phyloP scores from a whole-genome alignment of 768 basidiomycete species.

The Xanthoconium purpureum region DNA sequence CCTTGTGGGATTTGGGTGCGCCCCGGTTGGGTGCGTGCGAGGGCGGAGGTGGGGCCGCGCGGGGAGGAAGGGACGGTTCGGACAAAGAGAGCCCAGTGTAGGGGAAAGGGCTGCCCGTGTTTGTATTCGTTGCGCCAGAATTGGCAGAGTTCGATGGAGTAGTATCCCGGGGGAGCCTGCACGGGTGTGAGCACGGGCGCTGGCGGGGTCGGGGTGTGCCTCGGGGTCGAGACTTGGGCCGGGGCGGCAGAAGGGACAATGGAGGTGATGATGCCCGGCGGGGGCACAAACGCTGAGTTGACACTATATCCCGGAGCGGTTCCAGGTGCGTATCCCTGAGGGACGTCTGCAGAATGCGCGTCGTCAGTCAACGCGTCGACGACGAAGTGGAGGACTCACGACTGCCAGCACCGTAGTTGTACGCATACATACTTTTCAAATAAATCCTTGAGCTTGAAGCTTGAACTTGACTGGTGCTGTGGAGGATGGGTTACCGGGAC shows the following conservation, averaged over 20 bases:
- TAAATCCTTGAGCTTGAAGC: neutral
- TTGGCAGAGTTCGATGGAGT: constrained; percentile 28
- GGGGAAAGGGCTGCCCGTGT: constrained; percentile 7
- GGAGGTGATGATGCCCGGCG: neutral
- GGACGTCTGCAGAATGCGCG: neutral
- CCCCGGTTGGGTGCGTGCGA: too few relatives aligned
- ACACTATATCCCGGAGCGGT: neutral
- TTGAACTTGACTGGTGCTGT: neutral
- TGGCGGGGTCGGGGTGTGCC: neutral
- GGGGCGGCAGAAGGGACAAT: neutral
- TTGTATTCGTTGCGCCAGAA: constrained; percentile 26
- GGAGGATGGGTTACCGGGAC: neutral
- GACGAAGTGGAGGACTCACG: constrained; percentile 1
- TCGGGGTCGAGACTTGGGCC: neutral
- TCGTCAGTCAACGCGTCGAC: neutral
- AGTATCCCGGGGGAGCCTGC: constrained; percentile 15
- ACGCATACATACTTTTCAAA: constrained; percentile 2
- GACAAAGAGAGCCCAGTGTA: constrained; percentile 34
- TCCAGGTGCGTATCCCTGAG: neutral
- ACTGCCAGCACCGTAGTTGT: neutral
- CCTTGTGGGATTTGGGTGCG: constrained; percentile 5
- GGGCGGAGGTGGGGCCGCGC: neutral
- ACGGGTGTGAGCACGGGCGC: constrained; percentile 7
- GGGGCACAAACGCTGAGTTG: neutral
- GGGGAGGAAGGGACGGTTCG: constrained; percentile 10